Base-by-base conservation (phyloP, 2,329 filamentous ascomycete species). In the Fusarium agapanthi region DNA sequence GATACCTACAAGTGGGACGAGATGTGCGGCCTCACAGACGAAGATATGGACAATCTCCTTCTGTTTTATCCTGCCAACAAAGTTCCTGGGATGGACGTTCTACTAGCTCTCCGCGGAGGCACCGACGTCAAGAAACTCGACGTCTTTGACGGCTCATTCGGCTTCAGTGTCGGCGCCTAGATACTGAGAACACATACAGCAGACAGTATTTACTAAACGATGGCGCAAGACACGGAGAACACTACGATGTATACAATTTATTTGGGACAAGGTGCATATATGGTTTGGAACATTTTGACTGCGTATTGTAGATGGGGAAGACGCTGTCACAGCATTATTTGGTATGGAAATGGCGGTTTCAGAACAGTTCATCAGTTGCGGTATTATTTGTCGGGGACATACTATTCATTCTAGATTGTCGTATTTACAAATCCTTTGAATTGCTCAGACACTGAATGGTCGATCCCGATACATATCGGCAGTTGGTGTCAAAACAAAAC, bases 1-100 rank as follows among this genome's bases (percentile, higher is more conserved):
- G 94, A 98, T 76, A 87, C 90, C 40, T 98, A 95, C 86, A 91
- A 88, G 59, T 89, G 97, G 80, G 92, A 97, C 69, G 93, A 98
- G 70, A 88, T 98, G 75, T 95, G 94, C 74, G 88, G 89, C 38
- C 90, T 98, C 87, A 90, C 89, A 26, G 93, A 96, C 56, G 88
- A 92, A 76, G 95, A 95, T 77, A 97, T 98, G 93, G 90, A 93
- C 61, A 88, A 87, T 61, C 84, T 98, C n/a, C 83, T 98, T 41
- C 85, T 86, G n/a, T 95, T 91, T 79, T 98, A 97, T 74, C 82
- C 82, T 1, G 77, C 83, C 2, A 84, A 86, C 69, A 84, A 87
- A 61, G 89, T 91, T 2, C 90, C 90, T 7, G 78, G 84, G 4
- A 80, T 90, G 47, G 87, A 87, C 30, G 83, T 87, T 54, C 78